These are phyloP conservation scores for Moesziomyces globuligerus DNA, from an alignment of 1,284 basidiomycete species.

Conservation along the genomic window DNA sequence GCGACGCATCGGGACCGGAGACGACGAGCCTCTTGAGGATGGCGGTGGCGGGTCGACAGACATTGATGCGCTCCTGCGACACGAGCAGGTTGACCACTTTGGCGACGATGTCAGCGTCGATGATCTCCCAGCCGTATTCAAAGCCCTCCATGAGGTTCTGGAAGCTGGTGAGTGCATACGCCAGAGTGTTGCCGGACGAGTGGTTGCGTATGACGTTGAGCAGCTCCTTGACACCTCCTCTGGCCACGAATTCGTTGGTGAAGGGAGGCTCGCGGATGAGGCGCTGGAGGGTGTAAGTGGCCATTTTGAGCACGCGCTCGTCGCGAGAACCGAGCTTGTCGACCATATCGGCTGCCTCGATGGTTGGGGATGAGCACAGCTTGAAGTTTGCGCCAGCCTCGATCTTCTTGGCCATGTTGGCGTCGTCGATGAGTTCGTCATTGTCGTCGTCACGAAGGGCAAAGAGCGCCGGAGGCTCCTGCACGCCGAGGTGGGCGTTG, in stretches of 20 bases:
- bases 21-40: conserved; percentile 84
- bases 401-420: conserved; percentile 61
- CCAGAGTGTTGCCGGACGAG: conserved; percentile 82
- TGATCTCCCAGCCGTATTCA: conserved; percentile 74
- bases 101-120: conserved; percentile 79
- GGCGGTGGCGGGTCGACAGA: conserved; percentile 94
- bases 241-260: conserved; percentile 81
- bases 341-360: conserved; percentile 82
- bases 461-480: conserved; percentile 81
- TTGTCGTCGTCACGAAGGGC: conserved; percentile 83
- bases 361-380: conserved; percentile 80
- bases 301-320: conserved; percentile 74
- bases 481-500: conserved; percentile 76
- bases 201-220: conserved; percentile 46
- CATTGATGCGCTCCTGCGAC: conserved; percentile 74
- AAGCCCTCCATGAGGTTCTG: conserved; percentile 74
- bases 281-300: conserved; percentile 83
- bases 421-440: conserved; percentile 87
- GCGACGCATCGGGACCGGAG: conserved; percentile 49
- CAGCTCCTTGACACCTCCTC: conserved; percentile 72
- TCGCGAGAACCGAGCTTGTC: conserved; percentile 77
- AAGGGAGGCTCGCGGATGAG: conserved; percentile 91
- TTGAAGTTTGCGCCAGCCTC: conserved; percentile 59
- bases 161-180: conserved; percentile 85
- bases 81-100: conserved; percentile 81